phyloP scores from a whole-genome alignment of 1,139 yeast genomes.

The Sugiyamaella xylanicola region DNA sequence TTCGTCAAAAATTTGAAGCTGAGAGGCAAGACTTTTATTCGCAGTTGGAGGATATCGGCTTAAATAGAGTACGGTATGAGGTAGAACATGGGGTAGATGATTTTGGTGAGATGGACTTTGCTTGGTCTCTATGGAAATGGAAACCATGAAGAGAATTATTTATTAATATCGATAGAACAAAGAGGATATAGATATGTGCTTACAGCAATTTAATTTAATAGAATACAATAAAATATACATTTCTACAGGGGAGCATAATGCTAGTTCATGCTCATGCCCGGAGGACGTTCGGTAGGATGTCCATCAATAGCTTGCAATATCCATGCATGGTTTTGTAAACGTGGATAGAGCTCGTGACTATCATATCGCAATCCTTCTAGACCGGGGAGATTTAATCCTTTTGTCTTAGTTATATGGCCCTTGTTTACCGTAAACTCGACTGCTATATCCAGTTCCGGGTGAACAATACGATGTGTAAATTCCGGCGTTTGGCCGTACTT shows the following conservation, averaged over 20 bases:
- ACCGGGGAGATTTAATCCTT: constrained; percentile 3
- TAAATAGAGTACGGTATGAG: constrained; percentile 37
- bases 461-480: constrained; percentile 52
- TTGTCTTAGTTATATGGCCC: constrained; percentile 41
- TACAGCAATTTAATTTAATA: too few species aligned
- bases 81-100: constrained; percentile 76
- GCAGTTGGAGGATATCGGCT: constrained; percentile 47
- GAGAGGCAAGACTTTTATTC: constrained; percentile 66
- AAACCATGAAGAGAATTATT: not conserved
- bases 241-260: not conserved
- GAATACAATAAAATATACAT: not conserved
- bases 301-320: constrained; percentile 27
- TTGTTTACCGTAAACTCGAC: constrained; percentile 51
- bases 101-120: constrained; percentile 71
- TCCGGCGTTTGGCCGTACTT: constrained; percentile 69
- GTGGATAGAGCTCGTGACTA: constrained; percentile 17
- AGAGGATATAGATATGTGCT: too few species aligned
- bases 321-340: constrained; percentile 19
- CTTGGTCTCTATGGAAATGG: constrained; percentile 40
- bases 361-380: constrained; percentile 15
- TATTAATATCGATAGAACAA: not conserved
- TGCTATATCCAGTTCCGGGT: constrained; percentile 40
- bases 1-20: constrained; percentile 63
- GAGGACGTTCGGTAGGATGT: constrained; percentile 1
- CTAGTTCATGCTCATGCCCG: constrained; percentile 3